Evolutionary conservation across 2,329 filamentous ascomycete species (phyloP).

Genomic region (Diaporthe citrichinensis): DNA sequence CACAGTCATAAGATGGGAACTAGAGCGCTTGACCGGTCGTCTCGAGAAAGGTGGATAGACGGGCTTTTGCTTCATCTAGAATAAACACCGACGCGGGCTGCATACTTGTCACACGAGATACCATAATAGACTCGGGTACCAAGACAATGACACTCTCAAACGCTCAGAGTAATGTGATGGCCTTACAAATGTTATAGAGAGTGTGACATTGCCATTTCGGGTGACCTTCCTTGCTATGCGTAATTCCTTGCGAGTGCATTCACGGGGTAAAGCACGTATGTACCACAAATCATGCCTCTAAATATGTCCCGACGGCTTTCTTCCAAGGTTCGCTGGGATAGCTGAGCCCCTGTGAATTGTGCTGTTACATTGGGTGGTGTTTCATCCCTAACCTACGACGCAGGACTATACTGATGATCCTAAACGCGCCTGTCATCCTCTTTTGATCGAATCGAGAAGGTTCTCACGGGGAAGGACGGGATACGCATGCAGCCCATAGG

Average conservation of each 20-base stretch:
- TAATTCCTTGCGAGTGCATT: background rate
- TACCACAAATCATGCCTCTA: background rate
- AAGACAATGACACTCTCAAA: background rate
- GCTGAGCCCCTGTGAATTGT: background rate
- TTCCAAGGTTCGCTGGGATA: background rate
- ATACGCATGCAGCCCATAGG: background rate
- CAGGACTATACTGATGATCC: background rate
- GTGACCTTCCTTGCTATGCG: background rate
- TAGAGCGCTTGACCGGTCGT: background rate
- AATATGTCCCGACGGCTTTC: background rate
- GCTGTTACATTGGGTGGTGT: background rate
- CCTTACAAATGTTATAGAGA: background rate
- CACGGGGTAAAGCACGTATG: background rate
- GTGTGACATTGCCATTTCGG: background rate
- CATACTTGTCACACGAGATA: background rate
- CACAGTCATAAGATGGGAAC: slow-evolving; percentile 39
- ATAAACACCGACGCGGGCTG: background rate
- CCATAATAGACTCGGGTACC: slow-evolving; percentile 2
- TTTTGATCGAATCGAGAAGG: background rate
- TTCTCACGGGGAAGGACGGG: background rate
- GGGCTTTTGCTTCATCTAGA: background rate
- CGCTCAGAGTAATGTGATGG: background rate
- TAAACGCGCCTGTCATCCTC: background rate
- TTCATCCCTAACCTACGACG: background rate
- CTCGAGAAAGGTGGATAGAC: too few species aligned